phyloP scores from a whole-genome alignment of 2,329 filamentous ascomycete genomes.

The Nannizzia gypsea region DNA sequence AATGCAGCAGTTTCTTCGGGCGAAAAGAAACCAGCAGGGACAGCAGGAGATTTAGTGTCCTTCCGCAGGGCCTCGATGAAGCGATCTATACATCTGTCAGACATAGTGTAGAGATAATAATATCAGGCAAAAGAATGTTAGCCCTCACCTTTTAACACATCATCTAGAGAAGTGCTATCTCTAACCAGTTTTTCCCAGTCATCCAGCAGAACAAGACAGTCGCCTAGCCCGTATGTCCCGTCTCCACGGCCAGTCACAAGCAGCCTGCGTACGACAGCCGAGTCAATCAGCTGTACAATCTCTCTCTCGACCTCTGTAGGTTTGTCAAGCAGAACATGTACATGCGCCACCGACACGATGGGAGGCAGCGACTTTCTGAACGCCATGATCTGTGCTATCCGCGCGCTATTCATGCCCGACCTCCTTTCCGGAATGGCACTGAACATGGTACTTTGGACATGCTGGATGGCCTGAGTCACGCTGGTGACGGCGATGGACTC shows the following conservation, averaged over 20 bases:
- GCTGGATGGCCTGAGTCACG: slow-evolving; percentile 42
- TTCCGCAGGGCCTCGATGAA: slow-evolving; percentile 39
- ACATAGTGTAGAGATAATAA: background rate
- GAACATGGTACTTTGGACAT: slow-evolving; percentile 45
- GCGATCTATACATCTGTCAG: slow-evolving; percentile 28
- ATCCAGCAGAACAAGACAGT: slow-evolving; percentile 44
- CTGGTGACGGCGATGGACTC: slow-evolving; percentile 36
- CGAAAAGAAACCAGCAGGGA: slow-evolving; percentile 36
- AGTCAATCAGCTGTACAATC: slow-evolving; percentile 41
- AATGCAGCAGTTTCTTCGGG: slow-evolving; percentile 38
- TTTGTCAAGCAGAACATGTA: slow-evolving; percentile 46
- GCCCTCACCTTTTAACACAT: slow-evolving; percentile 25
- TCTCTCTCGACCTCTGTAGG: slow-evolving; percentile 50
- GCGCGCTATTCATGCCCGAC: slow-evolving; percentile 50
- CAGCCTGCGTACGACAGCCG: slow-evolving; percentile 43
- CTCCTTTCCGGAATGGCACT: slow-evolving; percentile 42
- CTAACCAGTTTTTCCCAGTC: slow-evolving; percentile 41
- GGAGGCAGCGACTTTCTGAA: slow-evolving; percentile 44
- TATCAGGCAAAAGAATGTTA: background rate
- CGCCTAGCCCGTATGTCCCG: slow-evolving; percentile 45
- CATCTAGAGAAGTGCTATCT: slow-evolving; percentile 24
- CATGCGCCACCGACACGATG: slow-evolving; percentile 48
- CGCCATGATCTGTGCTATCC: slow-evolving; percentile 49
- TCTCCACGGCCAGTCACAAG: slow-evolving; percentile 46
- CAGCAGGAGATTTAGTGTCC: slow-evolving; percentile 37